Conservation (phyloP, 2,329 filamentous ascomycete genomes). For the Alternaria consortialis region DNA sequence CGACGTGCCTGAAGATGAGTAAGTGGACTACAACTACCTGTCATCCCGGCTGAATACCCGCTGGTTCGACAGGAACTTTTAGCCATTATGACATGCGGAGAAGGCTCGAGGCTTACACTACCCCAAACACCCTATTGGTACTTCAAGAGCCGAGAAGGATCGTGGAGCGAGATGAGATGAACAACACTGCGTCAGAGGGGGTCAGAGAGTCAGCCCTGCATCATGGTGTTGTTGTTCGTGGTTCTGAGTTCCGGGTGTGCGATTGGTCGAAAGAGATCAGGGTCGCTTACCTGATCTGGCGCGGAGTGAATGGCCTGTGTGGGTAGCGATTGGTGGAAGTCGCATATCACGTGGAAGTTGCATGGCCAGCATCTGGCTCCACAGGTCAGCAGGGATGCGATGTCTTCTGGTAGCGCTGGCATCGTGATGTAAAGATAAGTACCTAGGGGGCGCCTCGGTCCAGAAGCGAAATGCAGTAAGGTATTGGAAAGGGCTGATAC, state of each 20-base stretch:
- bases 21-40: slow-evolving; percentile 17
- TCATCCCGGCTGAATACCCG: slow-evolving; percentile 26
- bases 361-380: slow-evolving; percentile 17
- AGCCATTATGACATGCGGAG: slow-evolving; percentile 15
- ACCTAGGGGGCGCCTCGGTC: slow-evolving; percentile 11
- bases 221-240: slow-evolving; percentile 9
- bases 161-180: slow-evolving; percentile 24
- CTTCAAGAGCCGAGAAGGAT: slow-evolving; percentile 25
- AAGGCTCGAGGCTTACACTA: slow-evolving; percentile 12
- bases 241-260: slow-evolving; percentile 16
- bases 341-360: slow-evolving; percentile 29
- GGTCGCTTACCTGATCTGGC: slow-evolving; percentile 21
- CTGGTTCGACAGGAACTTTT: slow-evolving; percentile 36
- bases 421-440: slow-evolving; percentile 14
- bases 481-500: slow-evolving; percentile 21
- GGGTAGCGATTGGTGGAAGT: slow-evolving; percentile 21
- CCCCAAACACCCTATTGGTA: slow-evolving; percentile 19
- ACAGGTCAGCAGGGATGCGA: slow-evolving; percentile 26
- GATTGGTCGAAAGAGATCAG: slow-evolving; percentile 12
- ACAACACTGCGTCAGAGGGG: slow-evolving; percentile 26
- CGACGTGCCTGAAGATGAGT: slow-evolving; percentile 41
- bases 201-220: slow-evolving; percentile 31
- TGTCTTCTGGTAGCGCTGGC: slow-evolving; percentile 16
- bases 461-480: slow-evolving; percentile 18
- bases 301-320: slow-evolving; percentile 27